Evolutionary conservation across 2,329 filamentous ascomycete genomes (phyloP).

Genomic region (Malbranchea zuffiana): DNA sequence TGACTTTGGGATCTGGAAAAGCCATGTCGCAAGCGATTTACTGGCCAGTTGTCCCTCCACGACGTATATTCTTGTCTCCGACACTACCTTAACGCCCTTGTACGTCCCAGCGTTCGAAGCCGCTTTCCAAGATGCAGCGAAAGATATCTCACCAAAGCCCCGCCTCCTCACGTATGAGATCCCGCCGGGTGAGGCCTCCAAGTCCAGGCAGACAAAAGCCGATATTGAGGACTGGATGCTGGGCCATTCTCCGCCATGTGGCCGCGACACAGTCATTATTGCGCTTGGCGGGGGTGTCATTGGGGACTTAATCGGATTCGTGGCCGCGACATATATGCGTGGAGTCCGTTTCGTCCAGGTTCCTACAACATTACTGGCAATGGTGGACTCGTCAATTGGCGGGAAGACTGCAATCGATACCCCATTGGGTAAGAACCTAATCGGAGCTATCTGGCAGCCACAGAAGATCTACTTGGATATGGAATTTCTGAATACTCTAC

Average conservation of each 20-base stretch:
- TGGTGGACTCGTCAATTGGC: slow-evolving; percentile 98
- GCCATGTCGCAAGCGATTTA: slow-evolving; percentile 71
- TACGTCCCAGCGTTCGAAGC: slow-evolving; percentile 71
- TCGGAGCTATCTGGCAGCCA: slow-evolving; percentile 95
- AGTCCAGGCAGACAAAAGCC: slow-evolving; percentile 84
- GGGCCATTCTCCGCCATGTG: slow-evolving; percentile 67
- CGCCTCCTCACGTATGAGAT: slow-evolving; percentile 78
- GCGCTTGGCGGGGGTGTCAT: slow-evolving; percentile 94
- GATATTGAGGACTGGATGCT: slow-evolving; percentile 98
- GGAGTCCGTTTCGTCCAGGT: slow-evolving; percentile 94
- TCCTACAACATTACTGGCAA: slow-evolving; percentile 83
- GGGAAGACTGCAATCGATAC: slow-evolving; percentile 98
- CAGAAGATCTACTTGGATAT: slow-evolving; percentile 89
- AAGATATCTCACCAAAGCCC: slow-evolving; percentile 39
- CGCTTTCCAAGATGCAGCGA: slow-evolving; percentile 46
- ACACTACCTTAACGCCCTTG: slow-evolving; percentile 74
- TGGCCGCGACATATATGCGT: slow-evolving; percentile 97
- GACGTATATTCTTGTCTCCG: slow-evolving; percentile 92
- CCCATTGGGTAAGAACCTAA: slow-evolving; percentile 86
- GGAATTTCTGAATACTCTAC: slow-evolving; percentile 79
- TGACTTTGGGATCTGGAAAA: slow-evolving; percentile 80
- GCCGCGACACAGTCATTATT: slow-evolving; percentile 86
- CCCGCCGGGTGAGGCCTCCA: slow-evolving; percentile 84
- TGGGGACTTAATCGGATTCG: slow-evolving; percentile 94
- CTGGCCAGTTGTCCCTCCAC: slow-evolving; percentile 66